Base-by-base conservation (phyloP, 805 yeast species). In the Candida adriatica region DNA sequence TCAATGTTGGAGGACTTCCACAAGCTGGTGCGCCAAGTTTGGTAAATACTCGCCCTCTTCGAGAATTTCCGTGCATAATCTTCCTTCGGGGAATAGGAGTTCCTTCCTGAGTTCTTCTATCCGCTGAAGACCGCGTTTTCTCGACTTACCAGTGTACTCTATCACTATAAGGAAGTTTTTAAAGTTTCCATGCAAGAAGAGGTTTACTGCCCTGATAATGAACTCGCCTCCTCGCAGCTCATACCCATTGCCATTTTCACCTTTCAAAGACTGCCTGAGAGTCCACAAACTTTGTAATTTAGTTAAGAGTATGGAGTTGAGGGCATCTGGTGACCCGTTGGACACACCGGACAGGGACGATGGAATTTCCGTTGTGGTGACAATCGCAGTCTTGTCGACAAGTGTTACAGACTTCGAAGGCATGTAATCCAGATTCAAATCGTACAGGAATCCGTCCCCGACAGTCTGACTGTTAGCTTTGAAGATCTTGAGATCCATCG, bases 181-280 rank as follows among this genome's bases (percentile, higher is more conserved):
- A 61, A 80, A 83, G 13, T 64, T 65, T 1, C 94, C 94, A 49
- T 81, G 87, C 10, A 82, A 62, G 30, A 77, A 75, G 24, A 83
- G 73, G 48, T 83, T 84, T 26, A 83, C 77, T 0, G 87, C 70
- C 24, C 85, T 59, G 4, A 84, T 58, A 7, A 61, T 57, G 43
- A 77, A 39, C 24, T 45, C 42, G 2, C 53, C 49, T 17, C 55
- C 51, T 20, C 65, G 68, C 3, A 81, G 47, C 38, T 71, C 70
- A 48, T 78, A 83, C 5, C 73, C 70, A 32, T 68, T 68, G 0
- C 94, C 94, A 8, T 81, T 79, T 38, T 81, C 88, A 2, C 90
- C 92, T 45, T 73, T 70, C 30, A 82, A 67, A 8, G 70, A 62
- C 52, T 84, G 94, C 38, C 84, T 62, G 26, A 72, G 64, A 0